Evolutionary conservation across 805 yeast species (phyloP), one percentile per base, ranked within the genome.

Genomic region (Cyberlindnera saturnus): DNA sequence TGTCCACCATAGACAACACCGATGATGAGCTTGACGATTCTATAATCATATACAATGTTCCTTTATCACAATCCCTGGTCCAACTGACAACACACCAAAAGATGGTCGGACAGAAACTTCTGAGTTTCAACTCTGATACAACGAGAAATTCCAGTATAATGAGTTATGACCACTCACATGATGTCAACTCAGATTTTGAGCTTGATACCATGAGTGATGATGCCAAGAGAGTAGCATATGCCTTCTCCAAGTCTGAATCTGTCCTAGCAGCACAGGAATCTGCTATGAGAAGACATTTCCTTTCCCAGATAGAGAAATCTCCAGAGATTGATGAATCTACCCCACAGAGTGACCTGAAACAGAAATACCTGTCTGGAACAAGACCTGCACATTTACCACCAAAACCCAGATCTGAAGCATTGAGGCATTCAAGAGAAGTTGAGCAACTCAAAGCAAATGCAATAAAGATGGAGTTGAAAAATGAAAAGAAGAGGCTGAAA

Each of bases 381-480:
- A 63, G 91, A 42, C 89, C 86, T 20, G 61, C 71, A 1, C 74
- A 78, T 66, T 61, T 83, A 32, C 90, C 91, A 0, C 86, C 88
- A 36, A 83, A 83, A 57, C 61, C 74, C 20, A 56, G 62, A 15
- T 59, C 62, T 16, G 89, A 83, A 51, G 71, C 74, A 15, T 42
- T 59, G 26, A 75, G 70, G 46, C 90, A 83, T 55, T 65, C 74
- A 35, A 61, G 62, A 35, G 81, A 79, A 52, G 78, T 74, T 44
- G 74, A 77, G 41, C 50, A 57, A 26, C 47, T 78, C 34, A 59
- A 78, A 31, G 59, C 63, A 37, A 52, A 57, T 3, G 77, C 78
- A 13, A 51, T 76, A 1, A 51, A 61, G 17, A 51, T 59, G 18
- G 80, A 76, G 53, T 48, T 63, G 13, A 47, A 60, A 31, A 52